Base-by-base conservation (phyloP, 2,329 filamentous ascomycete genomes). In the Colletotrichum eremochloae region DNA sequence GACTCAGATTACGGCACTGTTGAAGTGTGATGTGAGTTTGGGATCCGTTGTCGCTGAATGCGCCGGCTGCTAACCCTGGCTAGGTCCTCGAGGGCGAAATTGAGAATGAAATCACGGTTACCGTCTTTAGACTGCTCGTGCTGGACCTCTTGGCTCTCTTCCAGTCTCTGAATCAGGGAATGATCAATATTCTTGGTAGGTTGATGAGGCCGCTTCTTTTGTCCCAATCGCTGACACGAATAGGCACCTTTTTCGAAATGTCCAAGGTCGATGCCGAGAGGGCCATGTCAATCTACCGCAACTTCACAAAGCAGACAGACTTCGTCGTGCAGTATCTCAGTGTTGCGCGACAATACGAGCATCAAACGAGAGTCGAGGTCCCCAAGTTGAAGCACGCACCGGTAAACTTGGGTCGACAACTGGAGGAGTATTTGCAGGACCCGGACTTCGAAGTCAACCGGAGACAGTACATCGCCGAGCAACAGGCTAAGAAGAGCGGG, bases 241-340 rank as follows among this genome's bases (percentile, higher is more conserved):
- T 74, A 97, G 95, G 96, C 77, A 94, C 97, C 82, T 99, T 98
- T 82, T 99, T 99, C 78, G 96, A 99, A 84, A 96, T 99, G 93
- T 98, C 96, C 63, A 94, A 94, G 78, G 88, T 94, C 36, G 96
- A 99, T 82, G 97, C 96, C 71, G 94, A 98, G 81, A 90, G 95
- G 74, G 95, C 96, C 69, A 90, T 99, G 83, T 89, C 91, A 73
- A 96, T 99, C 74, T 99, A 99, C 83, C 94, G 95, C 79, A 93
- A 88, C 20, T 99, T 99, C 79, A 94, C 94, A 20, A 93, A 90
- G 77, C 95, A 97, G 81, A 99, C 96, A 8, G 95, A 98, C 77
- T 90, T 92, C 75, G 96, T 98, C 1, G 96, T 99, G 20, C 91
- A 94, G 77, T 99, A 96, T 79, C 88, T 99, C 57, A 92, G 92